Evolutionary conservation across 129 eudicot genomes (phyloP).

Genomic region (Helianthus tuberosus): DNA sequence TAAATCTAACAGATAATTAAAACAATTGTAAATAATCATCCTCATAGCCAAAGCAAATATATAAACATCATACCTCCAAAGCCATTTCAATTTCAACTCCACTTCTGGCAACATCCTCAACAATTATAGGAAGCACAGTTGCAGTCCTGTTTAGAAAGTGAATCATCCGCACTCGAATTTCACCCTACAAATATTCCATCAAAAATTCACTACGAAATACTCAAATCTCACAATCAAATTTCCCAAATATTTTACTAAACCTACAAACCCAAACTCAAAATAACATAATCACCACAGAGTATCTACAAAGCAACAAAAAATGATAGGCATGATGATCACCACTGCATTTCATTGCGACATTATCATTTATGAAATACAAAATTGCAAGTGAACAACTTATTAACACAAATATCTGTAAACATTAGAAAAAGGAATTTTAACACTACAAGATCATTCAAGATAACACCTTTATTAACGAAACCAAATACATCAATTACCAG

Average conservation of each 20-base stretch:
- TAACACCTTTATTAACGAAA: not conserved
- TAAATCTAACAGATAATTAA: too few species aligned
- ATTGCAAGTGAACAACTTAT: slow-evolving; percentile 6
- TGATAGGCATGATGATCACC: too few species aligned
- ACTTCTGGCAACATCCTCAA: slow-evolving; percentile 90
- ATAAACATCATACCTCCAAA: slow-evolving; percentile 46
- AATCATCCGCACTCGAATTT: slow-evolving; percentile 69
- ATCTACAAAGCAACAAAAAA: not conserved
- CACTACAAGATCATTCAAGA: not conserved
- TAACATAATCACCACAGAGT: not conserved
- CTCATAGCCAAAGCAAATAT: too few species aligned
- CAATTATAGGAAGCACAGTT: slow-evolving; percentile 66
- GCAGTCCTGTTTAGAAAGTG: slow-evolving; percentile 62
- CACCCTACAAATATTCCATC: slow-evolving; percentile 53
- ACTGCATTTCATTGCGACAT: too few species aligned
- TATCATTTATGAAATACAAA: not conserved
- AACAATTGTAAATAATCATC: too few species aligned
- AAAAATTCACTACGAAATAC: not conserved
- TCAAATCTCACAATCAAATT: not conserved
- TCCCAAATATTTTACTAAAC: not conserved
- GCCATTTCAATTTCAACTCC: slow-evolving; percentile 70
- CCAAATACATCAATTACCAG: slow-evolving; percentile 39
- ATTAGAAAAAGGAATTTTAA: too few species aligned
- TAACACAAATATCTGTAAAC: not conserved
- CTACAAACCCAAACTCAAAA: slow-evolving; percentile 6